These are phyloP conservation scores for Trametes punicea DNA, from an alignment of 768 basidiomycete species.

Conservation along the genomic window DNA sequence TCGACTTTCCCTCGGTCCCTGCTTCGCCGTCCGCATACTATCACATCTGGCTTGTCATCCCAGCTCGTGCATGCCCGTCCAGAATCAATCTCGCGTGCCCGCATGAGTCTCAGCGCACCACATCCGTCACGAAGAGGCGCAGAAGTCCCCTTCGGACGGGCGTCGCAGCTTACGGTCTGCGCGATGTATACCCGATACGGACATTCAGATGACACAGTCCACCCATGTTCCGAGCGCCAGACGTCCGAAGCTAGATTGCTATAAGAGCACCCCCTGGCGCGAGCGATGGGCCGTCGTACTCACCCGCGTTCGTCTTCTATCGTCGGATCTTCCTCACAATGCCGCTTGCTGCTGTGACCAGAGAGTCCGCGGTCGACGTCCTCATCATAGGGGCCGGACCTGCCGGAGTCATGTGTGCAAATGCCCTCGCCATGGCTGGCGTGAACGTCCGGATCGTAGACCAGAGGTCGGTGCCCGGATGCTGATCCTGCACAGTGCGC, in stretches of 20 bases:
- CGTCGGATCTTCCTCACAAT: not conserved
- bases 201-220: conserved; percentile 16
- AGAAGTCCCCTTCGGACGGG: not conserved
- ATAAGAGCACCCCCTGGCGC: conserved; percentile 6
- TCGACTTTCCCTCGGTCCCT: conserved; percentile 7
- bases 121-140: not conserved
- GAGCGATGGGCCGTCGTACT: not conserved
- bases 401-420: conserved; percentile 65
- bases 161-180: not conserved
- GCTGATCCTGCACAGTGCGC: conserved; percentile 9
- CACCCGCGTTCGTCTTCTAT: not conserved
- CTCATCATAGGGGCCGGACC: conserved; percentile 62
- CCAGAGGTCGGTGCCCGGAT: conserved; percentile 42
- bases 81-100: not conserved
- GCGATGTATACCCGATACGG: conserved; percentile 15
- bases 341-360: conserved; percentile 4
- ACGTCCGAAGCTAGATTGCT: not conserved
- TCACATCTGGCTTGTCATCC: not conserved
- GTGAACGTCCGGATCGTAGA: conserved; percentile 60
- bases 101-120: not conserved
- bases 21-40: not conserved
- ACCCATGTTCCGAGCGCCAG: conserved; percentile 13
- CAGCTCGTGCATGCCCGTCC: not conserved
- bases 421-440: conserved; percentile 55
- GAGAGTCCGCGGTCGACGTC: conserved; percentile 50